phyloP scores from a whole-genome alignment of 768 basidiomycete genomes.

The Dictyophora rubrovolvata region DNA sequence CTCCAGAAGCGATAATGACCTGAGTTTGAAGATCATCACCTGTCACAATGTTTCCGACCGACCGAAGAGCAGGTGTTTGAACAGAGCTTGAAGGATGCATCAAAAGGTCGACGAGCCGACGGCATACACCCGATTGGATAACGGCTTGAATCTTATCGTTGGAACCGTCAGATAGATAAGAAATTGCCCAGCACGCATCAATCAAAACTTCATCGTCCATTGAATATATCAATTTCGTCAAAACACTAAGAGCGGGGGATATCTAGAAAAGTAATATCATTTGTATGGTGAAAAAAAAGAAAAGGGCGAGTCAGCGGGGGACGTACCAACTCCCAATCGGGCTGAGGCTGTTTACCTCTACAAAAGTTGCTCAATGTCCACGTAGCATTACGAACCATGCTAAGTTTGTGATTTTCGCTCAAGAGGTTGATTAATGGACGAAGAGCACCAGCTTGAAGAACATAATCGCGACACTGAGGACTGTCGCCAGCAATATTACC shows the following conservation, averaged over 20 bases:
- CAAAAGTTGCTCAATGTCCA: conserved; percentile 99
- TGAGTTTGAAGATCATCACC: conserved; percentile 99
- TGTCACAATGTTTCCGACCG: conserved; percentile 98
- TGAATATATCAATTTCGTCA: conserved; percentile 97
- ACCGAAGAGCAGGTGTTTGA: conserved; percentile 95
- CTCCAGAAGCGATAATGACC: conserved; percentile 96
- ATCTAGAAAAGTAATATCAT: conserved; percentile 46
- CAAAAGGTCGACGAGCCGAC: conserved; percentile 92
- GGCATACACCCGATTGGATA: conserved; percentile 95
- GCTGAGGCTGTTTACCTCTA: conserved; percentile 94
- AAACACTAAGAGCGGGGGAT: conserved; percentile 89
- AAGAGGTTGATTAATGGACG: conserved; percentile 81
- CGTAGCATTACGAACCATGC: conserved; percentile 97
- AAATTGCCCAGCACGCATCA: conserved; percentile 99
- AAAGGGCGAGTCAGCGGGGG: not conserved
- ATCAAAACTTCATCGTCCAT: conserved; percentile 98
- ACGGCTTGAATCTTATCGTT: conserved; percentile 99
- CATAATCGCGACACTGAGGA: conserved; percentile 94
- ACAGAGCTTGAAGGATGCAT: conserved; percentile 94
- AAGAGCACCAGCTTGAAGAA: conserved; percentile 86
- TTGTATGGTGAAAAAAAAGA: conserved; percentile 1
- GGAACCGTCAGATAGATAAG: conserved; percentile 96
- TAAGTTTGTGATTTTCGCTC: conserved; percentile 96
- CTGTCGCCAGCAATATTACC: conserved; percentile 99
- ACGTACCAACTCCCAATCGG: conserved; percentile 91